Conservation (phyloP, 2,329 filamentous ascomycete species). For the Ophiocordyceps unilateralis region DNA sequence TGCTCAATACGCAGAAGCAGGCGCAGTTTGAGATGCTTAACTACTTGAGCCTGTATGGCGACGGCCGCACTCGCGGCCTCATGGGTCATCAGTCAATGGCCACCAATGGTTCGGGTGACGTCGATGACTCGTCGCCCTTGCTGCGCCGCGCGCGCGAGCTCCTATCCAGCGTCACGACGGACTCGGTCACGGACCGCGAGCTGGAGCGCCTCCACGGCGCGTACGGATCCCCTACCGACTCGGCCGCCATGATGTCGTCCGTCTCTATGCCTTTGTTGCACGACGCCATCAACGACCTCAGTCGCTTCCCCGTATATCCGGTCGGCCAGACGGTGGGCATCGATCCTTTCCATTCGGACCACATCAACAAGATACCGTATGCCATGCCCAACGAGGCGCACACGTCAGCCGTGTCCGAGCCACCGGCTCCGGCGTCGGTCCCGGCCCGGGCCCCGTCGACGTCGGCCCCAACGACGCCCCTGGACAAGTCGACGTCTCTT, state of each 20-base stretch:
- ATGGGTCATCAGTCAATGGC: constrained; percentile 13
- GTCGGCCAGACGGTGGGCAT: constrained; percentile 84
- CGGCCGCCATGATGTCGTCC: constrained; percentile 24
- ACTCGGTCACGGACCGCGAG: constrained; percentile 34
- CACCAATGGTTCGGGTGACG: constrained; percentile 21
- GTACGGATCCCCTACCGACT: constrained; percentile 36
- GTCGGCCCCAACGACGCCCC: constrained; percentile 10
- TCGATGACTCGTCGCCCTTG: constrained; percentile 33
- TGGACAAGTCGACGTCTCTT: constrained; percentile 22
- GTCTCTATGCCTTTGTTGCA: constrained; percentile 29
- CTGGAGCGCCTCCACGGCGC: constrained; percentile 37
- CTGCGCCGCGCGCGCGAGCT: constrained; percentile 39
- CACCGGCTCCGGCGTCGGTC: constrained; percentile 8
- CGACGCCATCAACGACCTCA: constrained; percentile 37
- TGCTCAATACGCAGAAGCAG: constrained; percentile 39
- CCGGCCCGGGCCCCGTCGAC: constrained; percentile 5
- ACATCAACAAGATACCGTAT: constrained; percentile 89
- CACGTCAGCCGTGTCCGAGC: constrained; percentile 19
- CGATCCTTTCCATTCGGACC: constrained; percentile 84
- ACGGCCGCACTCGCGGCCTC: constrained; percentile 20
- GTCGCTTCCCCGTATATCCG: constrained; percentile 62
- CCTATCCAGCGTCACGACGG: constrained; percentile 32
- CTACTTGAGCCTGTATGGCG: constrained; percentile 32
- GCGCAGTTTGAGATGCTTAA: constrained; percentile 40
- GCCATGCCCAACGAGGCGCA: constrained; percentile 44